Evolutionary conservation across 2,329 filamentous ascomycete genomes (phyloP).

Genomic region (Plectosphaerella plurivora): DNA sequence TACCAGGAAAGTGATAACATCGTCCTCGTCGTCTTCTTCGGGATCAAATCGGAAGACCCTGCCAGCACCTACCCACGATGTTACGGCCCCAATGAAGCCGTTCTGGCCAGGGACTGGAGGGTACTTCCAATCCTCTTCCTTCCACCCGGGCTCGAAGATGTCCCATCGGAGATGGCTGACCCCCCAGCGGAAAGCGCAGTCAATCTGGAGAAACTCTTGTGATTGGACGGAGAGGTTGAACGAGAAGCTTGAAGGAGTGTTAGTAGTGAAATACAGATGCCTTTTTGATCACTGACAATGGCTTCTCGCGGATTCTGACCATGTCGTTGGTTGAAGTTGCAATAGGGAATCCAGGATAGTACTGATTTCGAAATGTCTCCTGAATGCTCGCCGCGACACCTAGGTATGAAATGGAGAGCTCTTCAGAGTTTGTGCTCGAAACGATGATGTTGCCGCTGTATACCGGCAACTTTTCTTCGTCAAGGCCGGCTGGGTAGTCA

Average conservation of each 20-base stretch:
- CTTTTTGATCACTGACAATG: slow-evolving; percentile 1
- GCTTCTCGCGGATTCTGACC: slow-evolving; percentile 5
- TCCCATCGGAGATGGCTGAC: slow-evolving; percentile 8
- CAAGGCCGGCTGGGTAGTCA: slow-evolving; percentile 16
- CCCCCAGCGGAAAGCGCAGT: slow-evolving; percentile 6
- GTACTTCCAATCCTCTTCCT: slow-evolving; percentile 33
- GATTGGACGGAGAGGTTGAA: slow-evolving; percentile 6
- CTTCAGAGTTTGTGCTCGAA: slow-evolving; percentile 32
- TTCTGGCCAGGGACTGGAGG: slow-evolving; percentile 30
- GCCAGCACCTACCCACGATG: slow-evolving; percentile 5
- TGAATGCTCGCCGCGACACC: slow-evolving; percentile 10
- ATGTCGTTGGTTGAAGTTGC: background rate
- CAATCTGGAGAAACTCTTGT: slow-evolving; percentile 9
- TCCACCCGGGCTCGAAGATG: slow-evolving; percentile 33
- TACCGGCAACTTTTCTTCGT: slow-evolving; percentile 28
- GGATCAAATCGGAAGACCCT: slow-evolving; percentile 2
- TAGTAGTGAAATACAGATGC: background rate
- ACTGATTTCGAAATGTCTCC: slow-evolving; percentile 4
- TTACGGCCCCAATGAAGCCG: slow-evolving; percentile 30
- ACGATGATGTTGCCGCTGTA: slow-evolving; percentile 41
- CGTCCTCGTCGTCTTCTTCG: slow-evolving; percentile 4
- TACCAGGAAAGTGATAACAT: slow-evolving; percentile 2
- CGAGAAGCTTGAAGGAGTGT: slow-evolving; percentile 3
- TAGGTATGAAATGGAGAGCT: slow-evolving; percentile 35
- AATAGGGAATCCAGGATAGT: background rate